These are phyloP conservation scores for Priceomyces medius DNA, from an alignment of 805 yeast species.

Conservation along the genomic window DNA sequence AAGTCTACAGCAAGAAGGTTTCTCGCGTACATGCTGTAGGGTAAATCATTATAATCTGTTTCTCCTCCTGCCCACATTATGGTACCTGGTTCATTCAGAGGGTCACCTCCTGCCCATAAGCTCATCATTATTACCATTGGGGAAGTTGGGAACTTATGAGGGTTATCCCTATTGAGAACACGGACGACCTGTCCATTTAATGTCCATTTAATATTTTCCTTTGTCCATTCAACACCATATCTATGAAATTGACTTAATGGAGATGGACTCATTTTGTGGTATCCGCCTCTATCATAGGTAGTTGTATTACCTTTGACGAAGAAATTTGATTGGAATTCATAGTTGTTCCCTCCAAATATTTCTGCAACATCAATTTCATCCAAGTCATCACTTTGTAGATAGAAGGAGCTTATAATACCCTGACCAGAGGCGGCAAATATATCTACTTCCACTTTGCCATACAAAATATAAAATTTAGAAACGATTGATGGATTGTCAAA, in stretches of 20 bases:
- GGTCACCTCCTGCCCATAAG: slow-evolving; percentile 45
- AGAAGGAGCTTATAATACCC: slow-evolving; percentile 40
- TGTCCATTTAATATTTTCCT: slow-evolving; percentile 27
- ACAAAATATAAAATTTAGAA: slow-evolving; percentile 29
- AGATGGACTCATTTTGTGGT: slow-evolving; percentile 24
- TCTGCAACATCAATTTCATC: slow-evolving; percentile 45
- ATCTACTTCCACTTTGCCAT: slow-evolving; percentile 39
- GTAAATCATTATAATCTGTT: slow-evolving; percentile 29
- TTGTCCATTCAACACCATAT: slow-evolving; percentile 40
- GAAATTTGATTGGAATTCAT: slow-evolving; percentile 35
- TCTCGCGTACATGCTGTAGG: slow-evolving; percentile 31
- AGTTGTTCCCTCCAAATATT: slow-evolving; percentile 34
- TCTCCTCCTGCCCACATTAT: slow-evolving; percentile 42
- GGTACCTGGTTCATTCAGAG: slow-evolving; percentile 32
- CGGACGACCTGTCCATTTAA: slow-evolving; percentile 29
- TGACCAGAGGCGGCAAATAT: slow-evolving; percentile 30
- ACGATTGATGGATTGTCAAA: slow-evolving; percentile 33
- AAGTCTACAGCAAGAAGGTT: slow-evolving; percentile 26
- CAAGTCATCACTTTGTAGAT: slow-evolving; percentile 42
- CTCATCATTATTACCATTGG: slow-evolving; percentile 39
- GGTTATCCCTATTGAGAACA: slow-evolving; percentile 14
- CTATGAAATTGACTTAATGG: slow-evolving; percentile 25
- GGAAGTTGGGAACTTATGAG: slow-evolving; percentile 32
- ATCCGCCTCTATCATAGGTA: slow-evolving; percentile 35
- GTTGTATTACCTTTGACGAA: slow-evolving; percentile 40